These are phyloP conservation scores for Trifolium pratense DNA, from an alignment of 306 rosid species.

Conservation along the genomic window DNA sequence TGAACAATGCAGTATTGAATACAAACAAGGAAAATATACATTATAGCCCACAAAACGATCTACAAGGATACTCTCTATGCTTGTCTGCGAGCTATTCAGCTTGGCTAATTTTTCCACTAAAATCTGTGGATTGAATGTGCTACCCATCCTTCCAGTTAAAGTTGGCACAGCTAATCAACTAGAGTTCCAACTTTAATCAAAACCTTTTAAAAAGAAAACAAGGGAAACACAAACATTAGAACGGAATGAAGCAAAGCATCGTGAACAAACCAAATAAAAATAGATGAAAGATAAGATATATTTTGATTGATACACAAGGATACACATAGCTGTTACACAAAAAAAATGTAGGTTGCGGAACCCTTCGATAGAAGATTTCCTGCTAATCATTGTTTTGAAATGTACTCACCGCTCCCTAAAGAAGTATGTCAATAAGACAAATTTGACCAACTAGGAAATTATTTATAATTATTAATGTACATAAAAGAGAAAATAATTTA, in stretches of 20 bases:
- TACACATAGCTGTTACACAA: not conserved
- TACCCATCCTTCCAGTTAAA: conserved; percentile 69
- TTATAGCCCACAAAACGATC: conserved; percentile 27
- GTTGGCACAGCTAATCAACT: conserved; percentile 43
- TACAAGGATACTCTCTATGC: conserved; percentile 99
- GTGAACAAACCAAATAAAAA: conserved; percentile 16
- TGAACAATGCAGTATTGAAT: conserved; percentile 19
- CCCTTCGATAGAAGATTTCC: conserved; percentile 6
- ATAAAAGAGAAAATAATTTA: conserved; percentile 14
- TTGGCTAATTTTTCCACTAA: conserved; percentile 89
- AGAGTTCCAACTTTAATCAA: conserved; percentile 42
- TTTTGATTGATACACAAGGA: conserved; percentile 29
- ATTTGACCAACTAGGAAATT: conserved; percentile 6
- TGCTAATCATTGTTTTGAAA: conserved; percentile 17
- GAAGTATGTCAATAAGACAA: conserved; percentile 10
- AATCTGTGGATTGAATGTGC: conserved; percentile 97
- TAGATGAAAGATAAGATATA: conserved; percentile 7
- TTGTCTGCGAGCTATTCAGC: conserved; percentile 91
- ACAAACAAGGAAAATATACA: conserved; percentile 31
- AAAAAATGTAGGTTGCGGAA: conserved; percentile 3
- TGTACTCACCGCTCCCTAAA: conserved; percentile 8
- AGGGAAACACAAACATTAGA: conserved; percentile 16
- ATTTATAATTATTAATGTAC: not conserved
- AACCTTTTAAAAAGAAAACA: conserved; percentile 46
- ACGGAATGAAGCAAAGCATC: conserved; percentile 35